Evolutionary conservation across 1,284 basidiomycete species (phyloP), one percentile per base, ranked within the genome.

Genomic region (Tylopilus orsonianus): DNA sequence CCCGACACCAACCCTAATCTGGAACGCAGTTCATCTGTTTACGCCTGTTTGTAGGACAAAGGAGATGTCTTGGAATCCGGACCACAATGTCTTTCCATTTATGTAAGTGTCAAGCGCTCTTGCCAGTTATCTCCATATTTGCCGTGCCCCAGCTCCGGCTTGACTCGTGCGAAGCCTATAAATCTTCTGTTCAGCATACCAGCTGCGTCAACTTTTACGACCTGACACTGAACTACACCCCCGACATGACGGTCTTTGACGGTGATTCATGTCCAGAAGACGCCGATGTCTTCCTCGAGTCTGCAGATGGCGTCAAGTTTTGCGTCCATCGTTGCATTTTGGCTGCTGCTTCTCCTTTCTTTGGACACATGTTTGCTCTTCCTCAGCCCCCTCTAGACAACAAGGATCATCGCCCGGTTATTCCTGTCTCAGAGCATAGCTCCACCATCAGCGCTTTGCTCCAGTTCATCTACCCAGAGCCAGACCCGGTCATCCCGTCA

Each of bases 311-410:
- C 5, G 67, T 73, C 44, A 73, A 80, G 54, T 85, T 87, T 58
- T 72, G 68, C 38, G 77, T 81, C n/a, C 85, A 87, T 64, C 71
- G 72, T 54, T 77, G 73, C 61, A 75, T 88, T 51, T 75, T 89
- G 43, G 67, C 77, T 10, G 70, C 72, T 7, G 79, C 82, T 0
- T 88, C 85, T 1, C 74, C 80, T 1, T 83, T 89, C 68, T 89
- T 88, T 65, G 64, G 67, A 42, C 75, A 81, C 47, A 81, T 89
- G 81, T 83, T 88, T 61, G 64, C 77, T 20, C 69, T 89, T 20
- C 85, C 85, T 4, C 83, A 87, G 56, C 66, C 67, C 20, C 58
- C 59, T 44, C 32, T 50, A 33, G 46, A 55, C 18, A 44, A 47
- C 36, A 51, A 57, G 27, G 60, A 64, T 13, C 54, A 57, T 29